Conservation (phyloP, 805 yeast species). For the Candida jianshihensis region DNA sequence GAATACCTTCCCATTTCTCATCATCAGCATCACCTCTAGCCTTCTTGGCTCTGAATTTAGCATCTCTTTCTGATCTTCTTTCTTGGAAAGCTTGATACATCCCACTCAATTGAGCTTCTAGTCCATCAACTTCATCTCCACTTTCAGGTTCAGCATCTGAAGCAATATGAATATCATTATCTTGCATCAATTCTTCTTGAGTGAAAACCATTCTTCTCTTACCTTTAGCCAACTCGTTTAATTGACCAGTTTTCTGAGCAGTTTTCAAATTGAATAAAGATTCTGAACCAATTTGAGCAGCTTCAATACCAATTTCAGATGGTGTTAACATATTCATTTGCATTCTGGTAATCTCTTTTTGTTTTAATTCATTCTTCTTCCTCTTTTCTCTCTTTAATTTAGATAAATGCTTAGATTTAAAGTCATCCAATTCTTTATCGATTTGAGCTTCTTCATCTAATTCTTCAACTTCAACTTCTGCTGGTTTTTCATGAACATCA, state of each 20-base stretch:
- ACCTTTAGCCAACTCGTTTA: conserved; percentile 70
- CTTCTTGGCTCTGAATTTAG: conserved; percentile 59
- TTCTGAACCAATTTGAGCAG: conserved; percentile 72
- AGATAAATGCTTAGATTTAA: conserved; percentile 64
- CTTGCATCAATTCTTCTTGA: conserved; percentile 46
- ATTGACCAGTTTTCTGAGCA: conserved; percentile 85
- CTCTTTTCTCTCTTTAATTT: conserved; percentile 76
- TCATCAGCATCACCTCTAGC: conserved; percentile 74
- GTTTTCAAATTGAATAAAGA: conserved; percentile 72
- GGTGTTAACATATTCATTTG: conserved; percentile 96
- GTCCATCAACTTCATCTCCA: conserved; percentile 52
- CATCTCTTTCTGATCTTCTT: conserved; percentile 59
- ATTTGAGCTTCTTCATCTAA: conserved; percentile 85
- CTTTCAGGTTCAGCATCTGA: conserved; percentile 34
- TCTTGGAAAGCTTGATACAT: conserved; percentile 75
- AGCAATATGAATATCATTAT: conserved; percentile 50
- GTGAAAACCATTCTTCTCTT: conserved; percentile 56
- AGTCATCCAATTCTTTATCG: conserved; percentile 72
- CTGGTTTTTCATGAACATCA: conserved; percentile 42
- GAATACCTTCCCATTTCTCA: conserved; percentile 73
- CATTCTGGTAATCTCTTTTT: conserved; percentile 82
- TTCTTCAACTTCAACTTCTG: conserved; percentile 50
- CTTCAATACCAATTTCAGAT: conserved; percentile 88
- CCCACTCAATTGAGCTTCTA: conserved; percentile 76
- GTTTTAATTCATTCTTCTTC: conserved; percentile 72